Base-by-base conservation (phyloP, 495 filamentous ascomycete genomes). In the Xylaria sp. region DNA sequence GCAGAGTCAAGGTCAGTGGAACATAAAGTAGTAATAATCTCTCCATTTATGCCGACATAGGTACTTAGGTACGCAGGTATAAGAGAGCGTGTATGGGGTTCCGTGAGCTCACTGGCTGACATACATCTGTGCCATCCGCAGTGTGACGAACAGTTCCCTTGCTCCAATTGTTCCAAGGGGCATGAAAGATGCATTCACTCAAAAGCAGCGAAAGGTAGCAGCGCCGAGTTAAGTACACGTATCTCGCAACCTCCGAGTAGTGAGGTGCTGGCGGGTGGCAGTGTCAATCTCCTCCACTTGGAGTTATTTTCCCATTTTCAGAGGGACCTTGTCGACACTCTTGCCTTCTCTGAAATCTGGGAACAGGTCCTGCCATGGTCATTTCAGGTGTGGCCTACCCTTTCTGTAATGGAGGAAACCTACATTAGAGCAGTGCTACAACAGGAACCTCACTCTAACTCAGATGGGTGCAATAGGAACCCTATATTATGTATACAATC, bases 241-340 rank as follows among this genome's bases (percentile, higher is more conserved):
- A 62, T 43, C 21, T 29, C 37, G 59, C 37, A 44, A 7, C 12
- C 59, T 62, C 37, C 21, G 3, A 43, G 1, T 44, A 43, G 1
- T 44, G 37, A 40, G 59, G 43, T 44, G 1, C 21, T 17, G 21
- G 37, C 21, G 3, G 21, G 37, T 17, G 8, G 29, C 19, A 15
- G n/a, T 53, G 57, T 77, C 67, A 78, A 78, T 40, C 55, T 78
- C 9, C 67, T 79, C 19, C 77, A 79, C 37, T 70, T 79, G 70
- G 77, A 79, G 40, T 59, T 79, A 17, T 72, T 79, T 58, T 74
- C 77, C 66, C 75, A 77, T 68, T 79, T 79, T 61, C 69, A 76
- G 61, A 70, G 52, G 19, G 50, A 69, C 26, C 77, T 71, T 52
- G 61, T 76, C 12, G 44, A 68, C 11, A 77, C 75, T 26, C 71